Conservation (phyloP, 208 protist species). For the Crithidia sp. region DNA sequence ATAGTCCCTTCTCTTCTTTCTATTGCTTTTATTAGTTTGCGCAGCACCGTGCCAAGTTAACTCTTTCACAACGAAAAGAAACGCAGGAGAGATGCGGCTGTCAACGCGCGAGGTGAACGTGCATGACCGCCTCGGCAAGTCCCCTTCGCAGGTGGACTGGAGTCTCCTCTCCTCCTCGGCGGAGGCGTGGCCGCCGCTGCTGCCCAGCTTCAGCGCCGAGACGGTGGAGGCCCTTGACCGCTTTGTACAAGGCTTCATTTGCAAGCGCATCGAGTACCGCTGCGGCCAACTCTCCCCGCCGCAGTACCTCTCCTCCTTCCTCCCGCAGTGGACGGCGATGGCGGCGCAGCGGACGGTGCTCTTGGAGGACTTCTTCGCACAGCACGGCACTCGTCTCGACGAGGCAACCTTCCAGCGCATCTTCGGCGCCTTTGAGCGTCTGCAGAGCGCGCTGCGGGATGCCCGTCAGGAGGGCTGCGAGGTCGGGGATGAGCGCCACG, state of each 20-base stretch:
- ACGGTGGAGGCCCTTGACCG: slow-evolving; percentile 27
- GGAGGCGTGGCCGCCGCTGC: slow-evolving; percentile 39
- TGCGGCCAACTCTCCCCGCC: slow-evolving; percentile 37
- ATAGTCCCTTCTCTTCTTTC: background rate
- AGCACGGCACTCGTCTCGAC: slow-evolving; percentile 21
- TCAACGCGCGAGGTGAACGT: slow-evolving; percentile 32
- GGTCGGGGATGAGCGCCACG: background rate
- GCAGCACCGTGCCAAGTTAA: background rate
- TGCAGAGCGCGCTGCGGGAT: slow-evolving; percentile 46
- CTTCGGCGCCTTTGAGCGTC: slow-evolving; percentile 35
- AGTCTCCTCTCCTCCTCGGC: slow-evolving; percentile 18
- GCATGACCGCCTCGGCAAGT: slow-evolving; percentile 33
- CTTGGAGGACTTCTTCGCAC: slow-evolving; percentile 38
- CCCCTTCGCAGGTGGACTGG: slow-evolving; percentile 18
- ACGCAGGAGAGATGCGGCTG: slow-evolving; percentile 21
- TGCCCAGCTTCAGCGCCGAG: slow-evolving; percentile 38
- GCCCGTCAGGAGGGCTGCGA: slow-evolving; percentile 35
- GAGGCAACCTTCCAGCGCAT: slow-evolving; percentile 23
- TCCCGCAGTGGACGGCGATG: slow-evolving; percentile 38
- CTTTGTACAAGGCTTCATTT: slow-evolving; percentile 46
- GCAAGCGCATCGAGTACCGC: slow-evolving; percentile 45
- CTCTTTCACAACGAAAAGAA: no score
- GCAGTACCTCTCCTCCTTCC: slow-evolving; percentile 32
- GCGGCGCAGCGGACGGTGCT: slow-evolving; percentile 28
- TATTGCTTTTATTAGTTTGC: background rate